Evolutionary conservation across 805 yeast species (phyloP), one percentile per base, ranked within the genome.

Genomic region (Ogataea methanolica): DNA sequence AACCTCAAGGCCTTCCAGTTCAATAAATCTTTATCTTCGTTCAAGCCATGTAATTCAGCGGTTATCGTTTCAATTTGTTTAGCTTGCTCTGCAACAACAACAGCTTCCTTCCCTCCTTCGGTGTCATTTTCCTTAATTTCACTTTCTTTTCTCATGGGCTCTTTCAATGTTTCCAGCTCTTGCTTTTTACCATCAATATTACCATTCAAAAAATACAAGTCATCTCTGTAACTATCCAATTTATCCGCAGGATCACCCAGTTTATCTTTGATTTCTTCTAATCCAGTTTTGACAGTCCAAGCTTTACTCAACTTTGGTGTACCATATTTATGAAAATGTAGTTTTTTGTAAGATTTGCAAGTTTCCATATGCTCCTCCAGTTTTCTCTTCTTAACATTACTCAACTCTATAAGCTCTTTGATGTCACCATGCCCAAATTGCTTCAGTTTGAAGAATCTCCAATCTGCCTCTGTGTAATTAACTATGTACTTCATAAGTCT

Each of bases 391-490:
- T 49, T 56, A 1, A 50, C 39, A 5, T 47, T 46, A 2, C 59
- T 51, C 19, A 53, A 29, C 3, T 49, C 40, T 2, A 36, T 22
- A 12, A 63, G 39, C 8, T 49, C 46, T 1, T 37, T 37, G 26
- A 62, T n/a, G 16, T 50, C 45, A 14, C 61, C 62, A 44, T 61
- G 64, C 33, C 50, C 56, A 44, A 65, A 66, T 39, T 52, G 55
- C 41, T 57, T 58, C 43, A 65, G 41, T 52, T 66, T 66, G 57
- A 66, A 54, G 1, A 45, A 44, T 6, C 56, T 48, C 65, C 67
- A 66, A 12, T 57, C 52, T 34, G 45, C 43, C 41, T 59, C 63
- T 1, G 52, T 47, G 36, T 46, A 43, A 42, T 51, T 54, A 17
- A 51, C 52, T 16, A 54, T 40, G 37, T 53, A 50, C 33, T 50